Conservation (phyloP, 2,329 filamentous ascomycete genomes). For the Colletotrichum tropicicola region DNA sequence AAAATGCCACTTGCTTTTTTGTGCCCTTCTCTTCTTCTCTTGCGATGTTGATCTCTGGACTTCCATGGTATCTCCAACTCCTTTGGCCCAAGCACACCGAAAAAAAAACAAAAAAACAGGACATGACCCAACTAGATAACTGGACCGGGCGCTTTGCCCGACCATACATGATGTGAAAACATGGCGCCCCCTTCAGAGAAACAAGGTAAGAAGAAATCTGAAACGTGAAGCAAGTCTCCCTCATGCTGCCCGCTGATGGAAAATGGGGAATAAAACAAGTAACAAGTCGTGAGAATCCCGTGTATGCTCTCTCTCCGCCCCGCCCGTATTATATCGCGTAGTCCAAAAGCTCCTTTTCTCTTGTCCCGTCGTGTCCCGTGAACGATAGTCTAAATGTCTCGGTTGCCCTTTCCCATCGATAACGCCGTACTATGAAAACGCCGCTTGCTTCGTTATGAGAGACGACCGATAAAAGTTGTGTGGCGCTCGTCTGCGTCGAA, state of each 20-base stretch:
- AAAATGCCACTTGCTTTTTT: slow-evolving; percentile 11
- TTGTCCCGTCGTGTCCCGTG: slow-evolving; percentile 23
- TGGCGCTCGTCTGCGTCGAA: neutral
- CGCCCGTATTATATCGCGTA: slow-evolving; percentile 17
- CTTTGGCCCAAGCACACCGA: slow-evolving; percentile 1
- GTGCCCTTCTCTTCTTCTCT: slow-evolving; percentile 1
- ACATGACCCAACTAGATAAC: neutral
- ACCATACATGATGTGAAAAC: slow-evolving; percentile 11
- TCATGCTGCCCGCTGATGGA: slow-evolving; percentile 27
- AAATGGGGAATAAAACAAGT: slow-evolving; percentile 24
- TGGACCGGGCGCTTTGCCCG: neutral
- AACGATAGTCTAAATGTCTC: slow-evolving; percentile 29
- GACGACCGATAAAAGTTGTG: neutral
- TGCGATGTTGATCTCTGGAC: slow-evolving; percentile 4
- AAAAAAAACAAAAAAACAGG: neutral
- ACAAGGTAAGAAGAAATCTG: slow-evolving; percentile 9
- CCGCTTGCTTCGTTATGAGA: slow-evolving; percentile 9
- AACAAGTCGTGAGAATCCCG: slow-evolving; percentile 25
- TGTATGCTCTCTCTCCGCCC: slow-evolving; percentile 5
- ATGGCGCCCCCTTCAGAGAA: neutral
- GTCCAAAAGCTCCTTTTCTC: slow-evolving; percentile 5
- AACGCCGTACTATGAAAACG: slow-evolving; percentile 26
- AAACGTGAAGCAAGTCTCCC: slow-evolving; percentile 15
- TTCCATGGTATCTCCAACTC: slow-evolving; percentile 30
- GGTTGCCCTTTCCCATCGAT: slow-evolving; percentile 34